Conservation (phyloP, 768 basidiomycete species). For the Russula emetica region DNA sequence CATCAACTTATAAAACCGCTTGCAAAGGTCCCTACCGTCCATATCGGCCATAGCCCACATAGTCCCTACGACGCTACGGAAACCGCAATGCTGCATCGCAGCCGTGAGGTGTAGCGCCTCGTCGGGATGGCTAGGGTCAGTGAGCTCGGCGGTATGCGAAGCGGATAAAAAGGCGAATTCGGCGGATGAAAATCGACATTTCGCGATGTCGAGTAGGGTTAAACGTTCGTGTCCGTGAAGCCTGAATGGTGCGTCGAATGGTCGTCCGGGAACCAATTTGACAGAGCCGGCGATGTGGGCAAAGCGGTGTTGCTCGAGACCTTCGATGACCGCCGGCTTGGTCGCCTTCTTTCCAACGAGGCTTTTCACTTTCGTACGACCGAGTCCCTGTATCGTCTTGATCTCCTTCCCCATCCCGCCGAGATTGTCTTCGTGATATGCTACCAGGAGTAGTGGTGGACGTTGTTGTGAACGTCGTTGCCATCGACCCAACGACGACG, state of each 20-base stretch:
- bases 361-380: neutral
- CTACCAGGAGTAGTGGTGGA: conserved; percentile 4
- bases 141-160: conserved; percentile 10
- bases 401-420: conserved; percentile 3
- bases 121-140: neutral
- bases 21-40: conserved; percentile 21
- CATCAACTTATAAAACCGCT: conserved; percentile 11
- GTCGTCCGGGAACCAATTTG: neutral
- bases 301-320: neutral
- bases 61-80: conserved; percentile 12
- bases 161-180: conserved; percentile 19
- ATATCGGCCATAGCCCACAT: conserved; percentile 26
- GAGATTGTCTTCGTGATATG: conserved; percentile 6
- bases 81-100: conserved; percentile 25
- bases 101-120: conserved; percentile 24
- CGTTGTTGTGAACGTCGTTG: neutral
- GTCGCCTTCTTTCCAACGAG: neutral
- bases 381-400: neutral
- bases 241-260: conserved; percentile 2
- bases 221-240: neutral
- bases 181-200: neutral
- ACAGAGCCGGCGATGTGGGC: conserved; percentile 18
- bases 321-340: neutral
- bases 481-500: neutral
- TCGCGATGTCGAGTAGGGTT: conserved; percentile 7